Base-by-base conservation (phyloP, 2,329 filamentous ascomycete genomes). In the Colletotrichum phormii region DNA sequence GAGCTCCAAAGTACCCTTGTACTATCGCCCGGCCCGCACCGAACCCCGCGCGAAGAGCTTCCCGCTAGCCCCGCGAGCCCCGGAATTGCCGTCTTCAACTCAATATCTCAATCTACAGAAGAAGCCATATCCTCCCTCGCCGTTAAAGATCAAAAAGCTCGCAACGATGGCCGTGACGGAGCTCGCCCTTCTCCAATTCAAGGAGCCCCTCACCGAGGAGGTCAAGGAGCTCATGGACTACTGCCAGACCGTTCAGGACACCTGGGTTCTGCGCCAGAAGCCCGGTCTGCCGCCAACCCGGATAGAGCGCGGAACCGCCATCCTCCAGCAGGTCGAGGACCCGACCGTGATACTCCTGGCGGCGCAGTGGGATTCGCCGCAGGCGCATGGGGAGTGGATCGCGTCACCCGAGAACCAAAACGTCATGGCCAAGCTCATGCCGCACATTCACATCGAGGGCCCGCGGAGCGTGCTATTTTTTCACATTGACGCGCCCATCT, bases 361-460 rank as follows among this genome's bases (percentile, higher is more conserved):
- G 5, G 83, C 86, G 22, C 80, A 82, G 12, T 88, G 86, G 86
- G 79, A 82, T 67, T 84, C 82, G 0, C 80, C 81, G 24, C 81
- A 80, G 15, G 81, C 81, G 5, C 85, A 88, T 70, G 74, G 71
- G 59, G 74, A 81, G 62, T 89, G 87, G 86, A 82, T 87, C 61
- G 77, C 79, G 57, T 84, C 82, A 63, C 74, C 79, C 3, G 83
- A 83, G 37, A 87, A 88, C 76, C 73, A 80, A 62, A 63, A 72
- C 5, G 76, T 80, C 65, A 83, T 85, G 74, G 77, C 75, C 22
- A 76, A 77, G 29, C 75, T 87, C 12, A 74, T 71, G 29, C 67
- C 74, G 4, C 81, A 82, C 65, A 79, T 86, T 49, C 77, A 78
- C 6, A 77, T 81, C 5, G 71, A 77, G 53, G 81, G 79, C 1